Evolutionary conservation across 495 filamentous ascomycete genomes (phyloP).

Genomic region (Podospora pseudoanserina): DNA sequence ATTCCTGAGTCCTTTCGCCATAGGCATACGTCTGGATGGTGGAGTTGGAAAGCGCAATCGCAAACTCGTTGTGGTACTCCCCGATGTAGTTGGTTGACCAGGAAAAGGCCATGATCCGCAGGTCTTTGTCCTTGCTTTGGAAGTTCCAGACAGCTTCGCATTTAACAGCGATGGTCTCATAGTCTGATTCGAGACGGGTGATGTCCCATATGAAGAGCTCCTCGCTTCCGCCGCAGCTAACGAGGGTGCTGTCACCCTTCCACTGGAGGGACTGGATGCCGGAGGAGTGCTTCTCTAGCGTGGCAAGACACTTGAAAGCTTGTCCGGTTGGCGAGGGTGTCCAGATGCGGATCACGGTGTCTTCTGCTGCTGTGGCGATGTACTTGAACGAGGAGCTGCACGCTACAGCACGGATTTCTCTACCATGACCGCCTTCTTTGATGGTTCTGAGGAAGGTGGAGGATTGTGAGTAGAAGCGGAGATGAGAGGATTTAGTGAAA

Average conservation of each 20-base stretch:
- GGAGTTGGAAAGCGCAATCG: constrained; percentile 75
- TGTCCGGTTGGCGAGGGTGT: constrained; percentile 15
- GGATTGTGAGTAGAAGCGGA: constrained; percentile 51
- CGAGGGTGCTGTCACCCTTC: constrained; percentile 64
- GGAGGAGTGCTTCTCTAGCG: constrained; percentile 69
- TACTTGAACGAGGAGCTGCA: constrained; percentile 50
- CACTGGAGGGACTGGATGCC: constrained; percentile 81
- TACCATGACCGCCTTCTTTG: constrained; percentile 70
- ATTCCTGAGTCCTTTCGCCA: constrained; percentile 38
- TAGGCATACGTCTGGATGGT: constrained; percentile 65
- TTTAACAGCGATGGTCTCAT: constrained; percentile 51
- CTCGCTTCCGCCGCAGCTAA: constrained; percentile 81
- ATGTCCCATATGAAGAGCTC: constrained; percentile 87
- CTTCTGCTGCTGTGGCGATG: constrained; percentile 84
- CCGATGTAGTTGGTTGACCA: constrained; percentile 27
- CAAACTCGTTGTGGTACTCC: constrained; percentile 49
- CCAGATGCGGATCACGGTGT: constrained; percentile 78
- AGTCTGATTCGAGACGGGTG: constrained; percentile 47
- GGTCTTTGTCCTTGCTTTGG: constrained; percentile 58
- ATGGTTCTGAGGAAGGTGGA: constrained; percentile 50
- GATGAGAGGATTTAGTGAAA: constrained; percentile 54
- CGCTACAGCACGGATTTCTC: constrained; percentile 82
- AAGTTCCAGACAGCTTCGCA: constrained; percentile 61
- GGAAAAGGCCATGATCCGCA: constrained; percentile 74
- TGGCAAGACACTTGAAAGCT: constrained; percentile 52